Evolutionary conservation across 805 yeast genomes (phyloP).

Genomic region (Cephaloascus fragrans): DNA sequence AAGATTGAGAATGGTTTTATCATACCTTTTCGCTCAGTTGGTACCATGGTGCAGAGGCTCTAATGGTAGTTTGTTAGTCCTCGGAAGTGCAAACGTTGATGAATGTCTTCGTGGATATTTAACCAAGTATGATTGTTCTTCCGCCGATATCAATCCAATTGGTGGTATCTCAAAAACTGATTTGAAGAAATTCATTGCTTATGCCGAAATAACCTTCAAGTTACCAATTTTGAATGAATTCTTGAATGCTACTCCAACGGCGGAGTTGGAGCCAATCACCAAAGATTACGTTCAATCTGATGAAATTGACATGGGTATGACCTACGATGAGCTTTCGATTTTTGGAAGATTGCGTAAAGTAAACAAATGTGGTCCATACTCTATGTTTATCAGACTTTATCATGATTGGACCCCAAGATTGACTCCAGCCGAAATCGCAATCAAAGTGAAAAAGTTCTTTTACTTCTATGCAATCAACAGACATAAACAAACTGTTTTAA

Average conservation of each 20-base stretch:
- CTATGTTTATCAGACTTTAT: constrained; percentile 82
- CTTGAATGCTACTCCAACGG: constrained; percentile 91
- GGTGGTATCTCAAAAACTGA: constrained; percentile 98
- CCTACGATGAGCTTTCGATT: constrained; percentile 84
- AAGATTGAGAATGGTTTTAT: constrained; percentile 86
- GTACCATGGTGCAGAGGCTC: constrained; percentile 89
- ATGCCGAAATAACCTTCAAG: constrained; percentile 60
- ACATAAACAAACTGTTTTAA: constrained; percentile 94
- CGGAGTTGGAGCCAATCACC: constrained; percentile 95
- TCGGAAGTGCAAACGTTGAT: constrained; percentile 96
- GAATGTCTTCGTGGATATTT: constrained; percentile 92
- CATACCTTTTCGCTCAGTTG: constrained; percentile 87
- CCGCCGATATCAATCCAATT: constrained; percentile 96
- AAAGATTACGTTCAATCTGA: constrained; percentile 89
- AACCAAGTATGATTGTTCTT: constrained; percentile 94
- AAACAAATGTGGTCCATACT: constrained; percentile 92
- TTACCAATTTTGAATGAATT: constrained; percentile 73
- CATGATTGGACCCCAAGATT: constrained; percentile 89
- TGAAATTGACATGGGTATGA: constrained; percentile 97
- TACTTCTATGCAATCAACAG: constrained; percentile 92
- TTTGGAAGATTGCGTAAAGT: constrained; percentile 90
- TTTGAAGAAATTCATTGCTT: constrained; percentile 73
- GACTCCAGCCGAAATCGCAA: constrained; percentile 79
- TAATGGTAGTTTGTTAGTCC: constrained; percentile 75
- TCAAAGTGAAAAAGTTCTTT: constrained; percentile 86